Conservation (phyloP, 371 early-diverging fungal species). For the Mortierella sp. region DNA sequence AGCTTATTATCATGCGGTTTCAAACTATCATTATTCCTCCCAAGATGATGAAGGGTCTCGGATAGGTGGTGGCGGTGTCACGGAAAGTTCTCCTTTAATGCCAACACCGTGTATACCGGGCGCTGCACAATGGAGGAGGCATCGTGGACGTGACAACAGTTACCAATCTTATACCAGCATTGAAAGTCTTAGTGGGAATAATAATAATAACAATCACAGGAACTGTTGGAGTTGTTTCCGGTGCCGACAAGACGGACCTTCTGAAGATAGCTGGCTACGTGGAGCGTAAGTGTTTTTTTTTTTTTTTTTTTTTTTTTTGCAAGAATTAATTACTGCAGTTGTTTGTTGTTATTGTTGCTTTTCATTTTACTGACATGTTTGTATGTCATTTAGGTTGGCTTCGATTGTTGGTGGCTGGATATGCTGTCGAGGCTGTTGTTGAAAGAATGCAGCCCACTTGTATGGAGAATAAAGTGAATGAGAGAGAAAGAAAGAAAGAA, state of each 20-base stretch:
- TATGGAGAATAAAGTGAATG: no score
- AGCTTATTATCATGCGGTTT: constrained; percentile 45
- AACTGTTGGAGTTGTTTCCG: constrained; percentile 11
- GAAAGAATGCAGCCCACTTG: neutral
- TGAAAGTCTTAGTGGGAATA: neutral
- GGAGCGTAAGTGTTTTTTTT: constrained; percentile 49
- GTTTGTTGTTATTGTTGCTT: neutral
- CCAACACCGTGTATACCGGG: constrained; percentile 16
- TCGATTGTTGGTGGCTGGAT: constrained; percentile 37
- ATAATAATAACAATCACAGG: neutral
- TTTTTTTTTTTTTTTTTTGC: no score
- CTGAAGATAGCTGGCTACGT: constrained; percentile 34
- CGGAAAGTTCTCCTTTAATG: neutral
- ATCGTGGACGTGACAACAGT: constrained; percentile 19
- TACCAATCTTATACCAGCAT: constrained; percentile 17
- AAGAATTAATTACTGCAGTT: neutral
- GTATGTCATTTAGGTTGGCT: constrained; percentile 12
- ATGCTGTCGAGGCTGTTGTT: constrained; percentile 36
- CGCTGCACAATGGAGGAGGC: constrained; percentile 25
- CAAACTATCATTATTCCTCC: constrained; percentile 42
- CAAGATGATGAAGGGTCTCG: constrained; percentile 10
- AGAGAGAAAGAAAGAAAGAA: no score
- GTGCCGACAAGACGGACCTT: constrained; percentile 3
- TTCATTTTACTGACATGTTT: neutral
- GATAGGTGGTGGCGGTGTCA: neutral